phyloP scores from a whole-genome alignment of 2,329 filamentous ascomycete genomes.

The Zasmidium citrigriseum region DNA sequence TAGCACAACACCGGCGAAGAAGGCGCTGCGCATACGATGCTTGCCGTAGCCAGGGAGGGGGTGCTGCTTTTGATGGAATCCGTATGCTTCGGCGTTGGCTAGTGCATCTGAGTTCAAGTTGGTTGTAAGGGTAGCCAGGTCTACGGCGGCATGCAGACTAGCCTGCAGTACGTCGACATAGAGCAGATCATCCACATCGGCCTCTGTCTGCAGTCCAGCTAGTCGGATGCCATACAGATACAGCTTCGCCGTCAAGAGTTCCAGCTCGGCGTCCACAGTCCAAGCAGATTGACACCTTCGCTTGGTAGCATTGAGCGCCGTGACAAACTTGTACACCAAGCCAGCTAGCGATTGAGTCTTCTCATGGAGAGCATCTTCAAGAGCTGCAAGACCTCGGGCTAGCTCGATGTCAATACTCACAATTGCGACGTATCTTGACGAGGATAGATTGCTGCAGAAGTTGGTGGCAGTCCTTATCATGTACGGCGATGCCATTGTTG shows the following conservation, averaged over 20 bases:
- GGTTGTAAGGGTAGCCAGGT: not conserved
- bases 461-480: not conserved
- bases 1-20: slow-evolving; percentile 1
- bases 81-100: not conserved
- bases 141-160: not conserved
- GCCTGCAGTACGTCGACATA: not conserved
- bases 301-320: not conserved
- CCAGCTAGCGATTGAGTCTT: not conserved
- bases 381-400: not conserved
- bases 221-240: slow-evolving; percentile 1
- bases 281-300: not conserved
- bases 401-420: not conserved
- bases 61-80: not conserved
- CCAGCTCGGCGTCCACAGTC: slow-evolving; percentile 3
- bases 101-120: not conserved
- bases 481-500: not conserved
- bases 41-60: slow-evolving; percentile 1
- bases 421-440: not conserved
- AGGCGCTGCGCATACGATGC: not conserved
- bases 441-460: not conserved
- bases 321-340: not conserved
- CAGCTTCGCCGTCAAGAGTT: slow-evolving; percentile 1
- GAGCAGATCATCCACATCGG: not conserved
- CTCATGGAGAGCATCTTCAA: no score
- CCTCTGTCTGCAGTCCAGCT: not conserved